Base-by-base conservation (phyloP, 768 basidiomycete species). In the Boletus sp. region DNA sequence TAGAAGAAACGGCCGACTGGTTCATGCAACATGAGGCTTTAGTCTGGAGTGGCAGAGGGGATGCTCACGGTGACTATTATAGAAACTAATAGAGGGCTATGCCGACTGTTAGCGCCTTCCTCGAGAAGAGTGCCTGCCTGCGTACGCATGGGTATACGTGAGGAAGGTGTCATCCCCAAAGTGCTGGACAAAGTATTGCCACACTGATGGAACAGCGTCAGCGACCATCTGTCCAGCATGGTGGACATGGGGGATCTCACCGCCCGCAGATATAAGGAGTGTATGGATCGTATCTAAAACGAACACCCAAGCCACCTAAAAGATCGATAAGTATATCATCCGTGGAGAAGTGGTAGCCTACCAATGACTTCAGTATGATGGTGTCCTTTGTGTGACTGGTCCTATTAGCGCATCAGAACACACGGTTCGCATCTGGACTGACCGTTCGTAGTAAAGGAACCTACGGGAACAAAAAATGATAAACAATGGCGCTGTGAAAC, bases 381-480 rank as follows among this genome's bases (percentile, higher is more conserved):
- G 25, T 7, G 30, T 65, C 64, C 32, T 56, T 15, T 17, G 65
- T 46, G 30, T 49, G 57, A 21, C 56, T 67, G 50, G 30, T 64
- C n/a, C 17, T 14, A 9, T 54, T 23, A 58, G 34, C 42, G 53
- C 19, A 21, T 48, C 41, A 39, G 14, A 17, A 3, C 21, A 19
- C 2, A 9, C 8, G 23, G 46, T 30, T 46, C 47, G 17, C 1
- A 30, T n/a, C 43, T 27, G 19, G 30, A 67, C 65, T 37, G 27
- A 65, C 59, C 35, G 56, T 25, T 64, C 65, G 23, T 67, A 65
- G 55, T 67, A 65, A 23, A 67, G 53, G 40, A 67, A 64, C 14
- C 65, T 65, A 37, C 21, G 35, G 11, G n/a, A 30, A 37, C 29
- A 40, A 19, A n/a, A 46, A 21, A 15, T 19, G 35, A 47, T 48